phyloP scores from a whole-genome alignment of 2,329 filamentous ascomycete genomes.

The Chaetothyriales sp. region DNA sequence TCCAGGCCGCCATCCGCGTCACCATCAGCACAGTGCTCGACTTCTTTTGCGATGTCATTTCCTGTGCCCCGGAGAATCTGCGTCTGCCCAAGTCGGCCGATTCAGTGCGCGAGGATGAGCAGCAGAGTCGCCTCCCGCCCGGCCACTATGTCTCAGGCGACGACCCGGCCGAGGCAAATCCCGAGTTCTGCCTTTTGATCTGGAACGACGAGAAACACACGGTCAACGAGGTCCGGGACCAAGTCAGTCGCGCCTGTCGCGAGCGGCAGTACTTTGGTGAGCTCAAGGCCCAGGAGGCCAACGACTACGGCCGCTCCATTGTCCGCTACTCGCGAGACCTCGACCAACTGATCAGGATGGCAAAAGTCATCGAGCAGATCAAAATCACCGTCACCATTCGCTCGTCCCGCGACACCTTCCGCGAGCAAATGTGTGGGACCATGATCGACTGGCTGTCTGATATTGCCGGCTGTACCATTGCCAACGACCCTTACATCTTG shows the following conservation, averaged over 20 bases:
- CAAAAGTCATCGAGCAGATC: constrained; percentile 82
- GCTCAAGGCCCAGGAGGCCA: constrained; percentile 70
- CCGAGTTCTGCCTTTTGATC: constrained; percentile 70
- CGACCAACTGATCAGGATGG: constrained; percentile 58
- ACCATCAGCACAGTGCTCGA: constrained; percentile 78
- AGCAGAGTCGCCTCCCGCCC: constrained; percentile 58
- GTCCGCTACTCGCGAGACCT: constrained; percentile 64
- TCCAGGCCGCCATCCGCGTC: constrained; percentile 64
- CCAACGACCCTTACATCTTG: constrained; percentile 63
- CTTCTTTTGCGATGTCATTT: constrained; percentile 95
- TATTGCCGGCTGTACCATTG: constrained; percentile 78
- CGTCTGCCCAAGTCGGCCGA: constrained; percentile 71
- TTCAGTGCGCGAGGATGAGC: constrained; percentile 69
- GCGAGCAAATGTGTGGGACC: constrained; percentile 96
- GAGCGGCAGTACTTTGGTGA: constrained; percentile 56
- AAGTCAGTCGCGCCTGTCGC: constrained; percentile 78
- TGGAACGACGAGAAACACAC: constrained; percentile 99
- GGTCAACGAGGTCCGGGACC: constrained; percentile 74
- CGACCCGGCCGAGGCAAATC: constrained; percentile 42
- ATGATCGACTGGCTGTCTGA: constrained; percentile 94
- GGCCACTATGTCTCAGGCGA: constrained; percentile 58
- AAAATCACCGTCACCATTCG: constrained; percentile 91
- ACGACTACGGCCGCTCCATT: constrained; percentile 75
- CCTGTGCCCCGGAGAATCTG: constrained; percentile 91
- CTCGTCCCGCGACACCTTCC: constrained; percentile 84